These are phyloP conservation scores for Aechmea fasciata DNA, from an alignment of 176 grass and related monocot species.

Conservation along the genomic window DNA sequence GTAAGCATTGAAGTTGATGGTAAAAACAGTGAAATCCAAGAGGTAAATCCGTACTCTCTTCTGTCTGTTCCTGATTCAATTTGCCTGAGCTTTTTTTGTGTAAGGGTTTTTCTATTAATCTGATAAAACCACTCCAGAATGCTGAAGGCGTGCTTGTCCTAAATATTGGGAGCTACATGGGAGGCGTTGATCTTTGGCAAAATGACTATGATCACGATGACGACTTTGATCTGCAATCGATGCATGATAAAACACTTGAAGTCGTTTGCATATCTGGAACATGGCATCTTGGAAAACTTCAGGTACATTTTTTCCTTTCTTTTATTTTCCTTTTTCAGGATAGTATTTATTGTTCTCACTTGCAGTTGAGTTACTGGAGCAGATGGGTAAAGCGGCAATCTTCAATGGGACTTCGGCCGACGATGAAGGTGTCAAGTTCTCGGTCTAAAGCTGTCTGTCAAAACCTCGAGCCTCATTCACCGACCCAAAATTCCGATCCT, in stretches of 20 bases:
- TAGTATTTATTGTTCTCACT: background rate
- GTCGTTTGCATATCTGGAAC: slow-evolving; percentile 90
- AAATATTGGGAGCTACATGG: slow-evolving; percentile 96
- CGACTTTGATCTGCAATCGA: slow-evolving; percentile 61
- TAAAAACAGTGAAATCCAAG: slow-evolving; percentile 63
- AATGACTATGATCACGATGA: slow-evolving; percentile 57
- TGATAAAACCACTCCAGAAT: slow-evolving; percentile 46
- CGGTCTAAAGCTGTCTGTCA: slow-evolving; percentile 26
- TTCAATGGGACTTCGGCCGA: slow-evolving; percentile 86
- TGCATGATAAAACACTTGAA: slow-evolving; percentile 89
- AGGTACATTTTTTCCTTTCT: slow-evolving; percentile 42
- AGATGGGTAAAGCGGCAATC: slow-evolving; percentile 78
- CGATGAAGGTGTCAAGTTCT: slow-evolving; percentile 90
- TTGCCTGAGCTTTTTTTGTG: slow-evolving; percentile 2
- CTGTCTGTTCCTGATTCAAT: slow-evolving; percentile 12
- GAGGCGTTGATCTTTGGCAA: slow-evolving; percentile 93
- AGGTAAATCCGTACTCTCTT: slow-evolving; percentile 33
- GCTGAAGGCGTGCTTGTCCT: slow-evolving; percentile 88
- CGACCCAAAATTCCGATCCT: slow-evolving; percentile 1
- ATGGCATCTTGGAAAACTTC: slow-evolving; percentile 94
- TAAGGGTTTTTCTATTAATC: slow-evolving; percentile 12
- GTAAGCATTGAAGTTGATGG: slow-evolving; percentile 90
- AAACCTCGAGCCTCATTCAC: background rate
- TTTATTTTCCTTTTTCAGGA: background rate
- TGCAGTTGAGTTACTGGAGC: slow-evolving; percentile 39